Conservation (phyloP, 805 yeast species). For the Starmerella sp. region DNA sequence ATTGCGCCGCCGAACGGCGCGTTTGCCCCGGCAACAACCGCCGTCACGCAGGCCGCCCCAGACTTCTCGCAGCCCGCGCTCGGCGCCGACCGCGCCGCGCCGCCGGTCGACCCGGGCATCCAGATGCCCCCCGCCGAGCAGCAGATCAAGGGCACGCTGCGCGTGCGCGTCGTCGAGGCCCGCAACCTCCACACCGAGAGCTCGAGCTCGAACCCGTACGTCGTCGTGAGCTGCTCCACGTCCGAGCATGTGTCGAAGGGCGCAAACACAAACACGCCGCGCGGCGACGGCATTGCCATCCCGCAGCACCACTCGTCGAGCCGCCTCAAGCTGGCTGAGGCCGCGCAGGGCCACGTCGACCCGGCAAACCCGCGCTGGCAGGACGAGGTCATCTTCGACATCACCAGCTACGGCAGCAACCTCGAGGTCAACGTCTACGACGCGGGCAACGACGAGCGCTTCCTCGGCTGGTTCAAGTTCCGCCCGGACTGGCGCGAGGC, state of each 20-base stretch:
- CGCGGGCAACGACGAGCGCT: conserved; percentile 65
- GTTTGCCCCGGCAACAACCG: conserved; percentile 21
- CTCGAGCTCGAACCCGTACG: conserved; percentile 39
- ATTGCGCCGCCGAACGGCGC: conserved; percentile 19
- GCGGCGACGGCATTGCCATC: conserved; percentile 29
- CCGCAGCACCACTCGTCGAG: conserved; percentile 23
- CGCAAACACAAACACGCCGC: conserved; percentile 14
- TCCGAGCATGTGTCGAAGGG: conserved; percentile 69
- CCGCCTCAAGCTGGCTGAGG: conserved; percentile 6
- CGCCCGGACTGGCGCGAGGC: conserved; percentile 21
- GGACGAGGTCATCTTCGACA: conserved; percentile 87
- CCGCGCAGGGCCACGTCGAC: conserved; percentile 2
- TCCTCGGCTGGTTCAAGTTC: conserved; percentile 66
- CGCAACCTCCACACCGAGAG: conserved; percentile 36
- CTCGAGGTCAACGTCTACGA: conserved; percentile 88
- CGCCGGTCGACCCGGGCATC: conserved; percentile 4
- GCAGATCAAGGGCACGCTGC: conserved; percentile 50
- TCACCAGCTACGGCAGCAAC: conserved; percentile 66
- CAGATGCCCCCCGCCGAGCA: conserved; percentile 18
- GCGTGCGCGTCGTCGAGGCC: conserved; percentile 74
- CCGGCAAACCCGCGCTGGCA: conserved; percentile 71
- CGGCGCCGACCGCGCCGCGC: neutral
- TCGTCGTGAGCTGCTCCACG: conserved; percentile 82
- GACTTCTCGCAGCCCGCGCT: conserved; percentile 2
- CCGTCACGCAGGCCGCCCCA: conserved; percentile 13